Base-by-base conservation (phyloP, 306 rosid species). In the Biancaea sappan region DNA sequence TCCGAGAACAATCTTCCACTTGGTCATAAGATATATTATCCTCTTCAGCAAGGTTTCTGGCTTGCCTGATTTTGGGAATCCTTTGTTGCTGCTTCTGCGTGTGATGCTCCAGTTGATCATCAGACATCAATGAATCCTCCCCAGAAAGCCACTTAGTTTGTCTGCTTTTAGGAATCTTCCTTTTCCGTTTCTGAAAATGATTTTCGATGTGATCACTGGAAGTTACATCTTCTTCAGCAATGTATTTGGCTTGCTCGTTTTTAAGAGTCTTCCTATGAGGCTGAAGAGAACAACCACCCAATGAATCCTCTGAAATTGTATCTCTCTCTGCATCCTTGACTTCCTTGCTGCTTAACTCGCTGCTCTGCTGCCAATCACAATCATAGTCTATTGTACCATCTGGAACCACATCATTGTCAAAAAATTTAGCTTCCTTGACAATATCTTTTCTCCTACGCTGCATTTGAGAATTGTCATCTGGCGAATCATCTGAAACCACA, bases 281-380 rank as follows among this genome's bases (percentile, higher is more conserved):
- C 61, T 62, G 51, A 63, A 16, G 60, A 64, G 77, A 71, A 78
- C 16, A 66, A 63, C 19, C 41, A 19, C n/a, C 60, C 25, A 52
- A 21, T 2, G 72, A 63, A 16, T 71, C 67, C 7, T 78, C 82
- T 52, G 77, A 71, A 78, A 21, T 21, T 40, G 31, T 25, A 6
- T 71, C 72, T 60, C 41, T 21, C 41, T 18, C 48, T 34, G 25
- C 25, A 15, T 59, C 29, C 66, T 82, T 82, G 22, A 68, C 68
- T 60, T 22, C 89, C 84, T 83, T 84, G 66, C 75, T 73, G 61
- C 87, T 70, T 5, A 80, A 83, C 29, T 63, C 73, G 78, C 77
- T 82, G 74, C 60, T 72, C 8, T 75, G 77, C 57, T 2, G 77
- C 67, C 78, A 77, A 73, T 26, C 75, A 75, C 81, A 64, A 73